Evolutionary conservation across 345 rosid species (phyloP).

Genomic region (thale cress (Arabidopsis thaliana)): TAIR10.1 NC_003076.8:19707501-19708000

Average conservation of each 20-base stretch:
- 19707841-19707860: constrained; percentile 95
- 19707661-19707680: constrained; percentile 28
- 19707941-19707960: constrained; percentile 63
- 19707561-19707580: constrained; percentile 83
- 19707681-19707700: constrained; percentile 37
- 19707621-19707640: constrained; percentile 86
- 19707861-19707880: constrained; percentile 64
- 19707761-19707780: constrained; percentile 58
- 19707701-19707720: constrained; percentile 86
- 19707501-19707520: constrained; percentile 64
- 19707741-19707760: constrained; percentile 75
- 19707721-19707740: constrained; percentile 87
- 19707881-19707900: background rate
- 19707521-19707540: constrained; percentile 76
- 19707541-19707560: constrained; percentile 74
- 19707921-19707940: constrained; percentile 20
- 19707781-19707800: constrained; percentile 76
- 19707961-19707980: constrained; percentile 77
- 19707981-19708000: constrained; percentile 80
- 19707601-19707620: constrained; percentile 76
- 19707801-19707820: constrained; percentile 78
- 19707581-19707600: constrained; percentile 78
- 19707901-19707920: constrained; percentile 18
- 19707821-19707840: constrained; percentile 92
- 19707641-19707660: constrained; percentile 45